These are phyloP conservation scores for Acanthamoeba royreba DNA, from an alignment of 208 protist species.

Conservation along the genomic window DNA sequence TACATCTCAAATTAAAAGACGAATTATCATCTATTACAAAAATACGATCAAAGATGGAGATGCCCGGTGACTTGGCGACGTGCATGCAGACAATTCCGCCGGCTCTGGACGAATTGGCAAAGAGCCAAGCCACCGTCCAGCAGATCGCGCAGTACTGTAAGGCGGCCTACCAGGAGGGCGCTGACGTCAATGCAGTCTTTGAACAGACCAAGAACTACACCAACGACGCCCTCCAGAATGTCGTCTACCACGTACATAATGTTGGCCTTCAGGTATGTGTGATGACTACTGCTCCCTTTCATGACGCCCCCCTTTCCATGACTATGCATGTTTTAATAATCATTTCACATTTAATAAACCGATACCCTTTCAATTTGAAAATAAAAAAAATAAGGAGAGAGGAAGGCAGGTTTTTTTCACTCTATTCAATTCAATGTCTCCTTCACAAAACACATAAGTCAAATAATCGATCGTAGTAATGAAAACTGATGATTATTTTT, in stretches of 20 bases:
- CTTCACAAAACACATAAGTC: neutral
- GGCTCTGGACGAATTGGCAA: neutral
- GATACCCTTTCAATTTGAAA: too few species aligned
- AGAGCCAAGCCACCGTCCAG: conserved; percentile 23
- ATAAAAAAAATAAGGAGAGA: too few species aligned
- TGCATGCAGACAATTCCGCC: neutral
- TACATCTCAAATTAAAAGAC: too few species aligned
- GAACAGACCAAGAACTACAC: conserved; percentile 13
- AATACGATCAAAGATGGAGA: neutral
- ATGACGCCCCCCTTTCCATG: too few species aligned
- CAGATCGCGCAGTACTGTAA: conserved; percentile 25
- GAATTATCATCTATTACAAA: too few species aligned
- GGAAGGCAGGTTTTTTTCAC: too few species aligned
- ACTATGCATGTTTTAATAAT: too few species aligned
- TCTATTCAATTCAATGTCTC: too few species aligned
- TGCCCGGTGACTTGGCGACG: neutral
- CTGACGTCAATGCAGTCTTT: conserved; percentile 6
- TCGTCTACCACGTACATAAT: conserved; percentile 47
- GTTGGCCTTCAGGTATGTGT: conserved; percentile 40
- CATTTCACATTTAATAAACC: too few species aligned
- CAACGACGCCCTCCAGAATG: conserved; percentile 42
- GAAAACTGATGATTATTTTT: neutral
- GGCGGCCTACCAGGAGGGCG: neutral
- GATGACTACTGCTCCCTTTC: too few species aligned
- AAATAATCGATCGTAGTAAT: too few species aligned